These are phyloP conservation scores for Ormosia semicastrata DNA, from an alignment of 306 rosid species.

Conservation along the genomic window DNA sequence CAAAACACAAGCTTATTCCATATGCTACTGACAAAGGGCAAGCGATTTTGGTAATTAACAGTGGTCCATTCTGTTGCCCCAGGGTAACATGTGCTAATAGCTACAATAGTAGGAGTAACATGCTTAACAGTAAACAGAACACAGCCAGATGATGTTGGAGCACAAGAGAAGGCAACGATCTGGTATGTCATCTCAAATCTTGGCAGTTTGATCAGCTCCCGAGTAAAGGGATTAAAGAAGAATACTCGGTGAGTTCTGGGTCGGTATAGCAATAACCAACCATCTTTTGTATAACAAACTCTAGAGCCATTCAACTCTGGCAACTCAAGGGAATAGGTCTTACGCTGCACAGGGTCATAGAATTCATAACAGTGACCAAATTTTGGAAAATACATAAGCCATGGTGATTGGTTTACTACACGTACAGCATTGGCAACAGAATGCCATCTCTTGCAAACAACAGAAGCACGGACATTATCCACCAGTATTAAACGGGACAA, in stretches of 20 bases:
- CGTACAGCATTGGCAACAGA: slow-evolving; percentile 60
- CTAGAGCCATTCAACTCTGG: slow-evolving; percentile 69
- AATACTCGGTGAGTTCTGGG: slow-evolving; percentile 44
- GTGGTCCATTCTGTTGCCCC: slow-evolving; percentile 59
- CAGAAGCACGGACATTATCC: slow-evolving; percentile 63
- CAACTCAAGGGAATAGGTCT: slow-evolving; percentile 47
- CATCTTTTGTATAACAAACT: slow-evolving; percentile 71
- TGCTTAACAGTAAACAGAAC: slow-evolving; percentile 65
- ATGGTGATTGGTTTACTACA: slow-evolving; percentile 64
- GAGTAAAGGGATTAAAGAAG: slow-evolving; percentile 72
- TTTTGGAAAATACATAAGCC: slow-evolving; percentile 79
- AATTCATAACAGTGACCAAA: slow-evolving; percentile 54
- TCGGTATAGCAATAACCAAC: slow-evolving; percentile 68
- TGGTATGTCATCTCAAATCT: slow-evolving; percentile 60
- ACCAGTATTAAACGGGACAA: slow-evolving; percentile 42
- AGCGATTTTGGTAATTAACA: slow-evolving; percentile 54
- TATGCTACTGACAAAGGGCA: slow-evolving; percentile 72
- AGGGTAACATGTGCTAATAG: slow-evolving; percentile 56
- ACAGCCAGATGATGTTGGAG: slow-evolving; percentile 69
- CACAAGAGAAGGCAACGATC: slow-evolving; percentile 75
- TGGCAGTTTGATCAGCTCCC: slow-evolving; percentile 62
- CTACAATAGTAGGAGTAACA: slow-evolving; percentile 51
- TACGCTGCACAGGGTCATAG: slow-evolving; percentile 69
- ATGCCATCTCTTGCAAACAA: slow-evolving; percentile 73
- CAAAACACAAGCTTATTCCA: slow-evolving; percentile 69